A percentile compares a stretch with the other conserved stretches of the same genome.
phyloP scores from a whole-genome alignment of 768 basidiomycete genomes.

The Panellus pusillus region DNA sequence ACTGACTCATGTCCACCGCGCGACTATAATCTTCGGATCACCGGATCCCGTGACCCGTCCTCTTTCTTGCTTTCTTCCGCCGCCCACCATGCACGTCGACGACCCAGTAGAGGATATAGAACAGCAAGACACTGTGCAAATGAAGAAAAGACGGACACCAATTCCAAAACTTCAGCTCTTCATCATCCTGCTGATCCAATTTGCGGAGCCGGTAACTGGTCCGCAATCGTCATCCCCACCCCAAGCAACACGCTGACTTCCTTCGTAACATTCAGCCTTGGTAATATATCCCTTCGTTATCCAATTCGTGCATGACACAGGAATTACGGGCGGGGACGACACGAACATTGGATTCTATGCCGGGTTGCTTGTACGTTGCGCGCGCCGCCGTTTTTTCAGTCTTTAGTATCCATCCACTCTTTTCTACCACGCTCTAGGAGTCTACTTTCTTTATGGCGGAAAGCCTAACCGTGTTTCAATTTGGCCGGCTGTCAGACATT shows the following conservation, averaged over 20 bases:
- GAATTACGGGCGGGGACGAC: constrained; percentile 45
- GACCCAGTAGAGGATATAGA: no score
- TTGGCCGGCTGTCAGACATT: constrained; percentile 37
- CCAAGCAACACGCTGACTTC: constrained; percentile 9
- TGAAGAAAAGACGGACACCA: constrained; percentile 28
- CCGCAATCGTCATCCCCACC: neutral
- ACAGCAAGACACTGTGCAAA: no score
- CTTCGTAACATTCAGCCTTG: constrained; percentile 23
- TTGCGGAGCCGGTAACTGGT: constrained; percentile 42
- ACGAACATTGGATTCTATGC: constrained; percentile 49
- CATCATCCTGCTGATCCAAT: constrained; percentile 39
- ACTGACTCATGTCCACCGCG: no score
- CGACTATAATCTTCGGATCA: no score
- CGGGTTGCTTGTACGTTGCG: constrained; percentile 41
- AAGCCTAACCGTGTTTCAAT: constrained; percentile 31
- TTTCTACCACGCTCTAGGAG: constrained; percentile 25
- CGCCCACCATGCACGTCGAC: neutral
- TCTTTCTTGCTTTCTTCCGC: no score
- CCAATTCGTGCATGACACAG: constrained; percentile 45
- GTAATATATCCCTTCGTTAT: constrained; percentile 50
- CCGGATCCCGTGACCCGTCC: no score
- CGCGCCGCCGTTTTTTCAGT: no score
- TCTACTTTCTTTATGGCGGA: constrained; percentile 39
- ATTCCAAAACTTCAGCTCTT: constrained; percentile 42
- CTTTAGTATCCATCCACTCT: no score